Base-by-base conservation (phyloP, 2,329 filamentous ascomycete genomes). In the Hysterium pulicare region DNA sequence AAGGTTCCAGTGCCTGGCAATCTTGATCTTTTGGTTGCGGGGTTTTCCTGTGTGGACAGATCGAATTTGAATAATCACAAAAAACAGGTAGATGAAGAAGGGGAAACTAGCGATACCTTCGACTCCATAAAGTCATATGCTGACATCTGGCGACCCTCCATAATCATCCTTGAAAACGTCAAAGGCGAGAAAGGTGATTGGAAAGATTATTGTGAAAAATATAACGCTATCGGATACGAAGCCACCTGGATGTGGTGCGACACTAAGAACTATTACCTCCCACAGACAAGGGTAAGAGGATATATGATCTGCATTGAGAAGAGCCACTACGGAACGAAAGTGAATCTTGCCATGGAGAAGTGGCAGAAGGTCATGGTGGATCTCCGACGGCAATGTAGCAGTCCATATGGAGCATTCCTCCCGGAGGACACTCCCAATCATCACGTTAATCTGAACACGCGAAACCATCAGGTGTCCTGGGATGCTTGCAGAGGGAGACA, bases 91-190 rank as follows among this genome's bases (percentile, higher is more conserved):
- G 65, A 73, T 1, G 70, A 77, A 6, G 67, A 74, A 11, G 84
- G 84, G 2, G 80, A 88, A 51, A 87, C 84, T 0, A 76, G 75
- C 0, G 72, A 78, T 26, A 89, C 86, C 0, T 86, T 86, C 58
- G 69, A 72, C 30, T 79, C 77, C 0, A 75, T 86, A n/a, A 55
- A 82, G 5, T 57, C 65, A 0, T 87, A 87, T 50, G 73, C 75
- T 0, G 63, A 70, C 16, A 67, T 65, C 2, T 75, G 77, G 40
- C 70, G 74, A 1, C 86, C 86, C 0, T 74, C 72, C 2, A 69
- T 90, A 9, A 71, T 89, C 7, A 72, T 91, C 10, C 63, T 90
- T 2, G 87, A 91, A 61, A 91, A 93, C 54, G 83, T 91, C 1
- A 60, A 57, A 19, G 35, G 38, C 9, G 42, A 42, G 1, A 63